A percentile compares a stretch with the other conserved stretches of the same genome.
These are phyloP conservation scores for Leccinum variabile DNA, from an alignment of 1,284 basidiomycete genomes.

Conservation along the genomic window DNA sequence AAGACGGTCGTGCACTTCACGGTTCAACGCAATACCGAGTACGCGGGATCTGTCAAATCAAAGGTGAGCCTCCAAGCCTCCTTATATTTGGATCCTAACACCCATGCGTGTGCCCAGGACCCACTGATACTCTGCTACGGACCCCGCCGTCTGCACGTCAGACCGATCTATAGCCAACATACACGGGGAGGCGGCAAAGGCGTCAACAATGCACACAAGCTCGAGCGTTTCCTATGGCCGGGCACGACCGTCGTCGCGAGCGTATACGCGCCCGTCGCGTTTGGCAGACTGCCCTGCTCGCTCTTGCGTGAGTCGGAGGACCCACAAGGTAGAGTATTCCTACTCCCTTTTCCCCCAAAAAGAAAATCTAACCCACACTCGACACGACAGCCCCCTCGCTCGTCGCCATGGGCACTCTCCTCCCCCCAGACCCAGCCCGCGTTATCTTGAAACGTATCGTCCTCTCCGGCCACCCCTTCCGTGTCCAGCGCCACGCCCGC, in stretches of 20 bases:
- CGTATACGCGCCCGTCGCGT: constrained; percentile 77
- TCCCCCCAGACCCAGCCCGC: constrained; percentile 88
- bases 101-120: constrained; percentile 53
- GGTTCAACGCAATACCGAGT: constrained; percentile 95
- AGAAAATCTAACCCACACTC: background rate
- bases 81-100: background rate
- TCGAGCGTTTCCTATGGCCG: constrained; percentile 89
- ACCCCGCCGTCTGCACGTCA: constrained; percentile 80
- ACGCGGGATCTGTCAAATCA: constrained; percentile 82
- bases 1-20: constrained; percentile 92
- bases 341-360: background rate
- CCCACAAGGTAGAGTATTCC: constrained; percentile 49
- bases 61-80: constrained; percentile 56
- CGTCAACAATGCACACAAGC: constrained; percentile 96
- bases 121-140: constrained; percentile 88
- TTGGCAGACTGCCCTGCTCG: constrained; percentile 82
- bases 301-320: constrained; percentile 68
- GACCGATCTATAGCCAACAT: constrained; percentile 92
- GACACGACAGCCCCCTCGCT: constrained; percentile 74
- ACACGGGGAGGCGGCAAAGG: constrained; percentile 87
- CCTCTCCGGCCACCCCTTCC: constrained; percentile 95
- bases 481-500: constrained; percentile 83
- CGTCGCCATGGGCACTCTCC: constrained; percentile 88
- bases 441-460: constrained; percentile 92
- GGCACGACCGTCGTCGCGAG: constrained; percentile 82